phyloP scores from a whole-genome alignment of 202 grass and related monocot genomes.

The Panicum hallii region DNA sequence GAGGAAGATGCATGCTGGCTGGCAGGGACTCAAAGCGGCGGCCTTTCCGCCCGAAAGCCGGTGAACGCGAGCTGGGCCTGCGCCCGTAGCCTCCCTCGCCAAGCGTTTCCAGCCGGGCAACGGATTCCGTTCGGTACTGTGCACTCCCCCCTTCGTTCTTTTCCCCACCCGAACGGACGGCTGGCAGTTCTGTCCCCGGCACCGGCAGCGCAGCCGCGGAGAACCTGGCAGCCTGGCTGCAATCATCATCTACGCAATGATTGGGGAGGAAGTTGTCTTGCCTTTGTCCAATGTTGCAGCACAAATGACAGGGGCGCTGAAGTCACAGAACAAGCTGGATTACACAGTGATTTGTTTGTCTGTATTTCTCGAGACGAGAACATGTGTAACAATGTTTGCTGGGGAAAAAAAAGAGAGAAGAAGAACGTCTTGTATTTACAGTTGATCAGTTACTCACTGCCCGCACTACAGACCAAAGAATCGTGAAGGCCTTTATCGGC shows the following conservation, averaged over 20 bases:
- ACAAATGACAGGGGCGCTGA: background rate
- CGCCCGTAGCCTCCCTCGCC: conserved; percentile 11
- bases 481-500: background rate
- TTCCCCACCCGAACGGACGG: background rate
- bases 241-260: conserved; percentile 32
- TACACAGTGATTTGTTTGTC: background rate
- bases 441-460: conserved; percentile 33
- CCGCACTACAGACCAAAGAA: conserved; percentile 39
- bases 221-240: conserved; percentile 7
- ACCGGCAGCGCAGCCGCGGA: background rate
- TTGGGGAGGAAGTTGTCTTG: background rate
- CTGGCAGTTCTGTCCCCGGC: conserved; percentile 23
- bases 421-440: conserved; percentile 44
- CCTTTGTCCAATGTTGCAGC: background rate
- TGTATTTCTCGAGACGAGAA: background rate
- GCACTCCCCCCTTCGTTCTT: background rate
- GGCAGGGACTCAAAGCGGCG: conserved; percentile 42
- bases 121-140: conserved; percentile 47
- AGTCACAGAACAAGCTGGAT: background rate
- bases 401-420: background rate
- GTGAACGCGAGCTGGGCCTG: conserved; percentile 47
- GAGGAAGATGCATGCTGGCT: conserved; percentile 32
- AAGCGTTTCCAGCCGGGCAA: conserved; percentile 43
- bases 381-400: background rate
- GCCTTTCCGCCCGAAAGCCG: conserved; percentile 55